Evolutionary conservation across 495 filamentous ascomycete species (phyloP), one percentile per base, ranked within the genome.

Genomic region (Penicillium lagena): DNA sequence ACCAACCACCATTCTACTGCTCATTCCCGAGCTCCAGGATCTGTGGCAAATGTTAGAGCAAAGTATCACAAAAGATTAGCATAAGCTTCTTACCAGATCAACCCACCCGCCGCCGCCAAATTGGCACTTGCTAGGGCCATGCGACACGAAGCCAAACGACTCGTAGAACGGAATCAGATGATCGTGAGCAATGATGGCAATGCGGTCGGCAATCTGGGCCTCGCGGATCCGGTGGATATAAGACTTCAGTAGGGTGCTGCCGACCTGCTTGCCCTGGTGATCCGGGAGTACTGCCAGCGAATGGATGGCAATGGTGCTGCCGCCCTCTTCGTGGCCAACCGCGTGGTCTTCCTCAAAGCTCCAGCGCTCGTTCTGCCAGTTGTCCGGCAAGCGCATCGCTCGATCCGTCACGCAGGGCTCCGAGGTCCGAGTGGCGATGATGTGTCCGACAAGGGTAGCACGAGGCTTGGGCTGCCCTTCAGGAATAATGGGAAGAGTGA

Each of bases 61-160:
- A 22, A 0, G 22, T 22, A 22, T 6, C n/a, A 4, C 2, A 22
- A 34, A 13, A 33, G 29, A 30, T 7, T 15, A 4, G n/a, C 33
- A 17, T 3, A 34, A 4, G 32, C 1, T 7, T 56, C 67, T 45
- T 50, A 72, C 71, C 63, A 75, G 34, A 63, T 94, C 80, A 51
- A 76, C 69, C 89, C 90, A 96, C 17, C 80, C 84, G 42, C 87
- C 88, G 15, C 89, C 89, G 9, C 82, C 86, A 65, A 87, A 89
- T 41, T 68, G 66, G 39, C 70, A 75, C 40, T 69, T 60, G 60
- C 89, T 94, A 42, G 66, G 58, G 0, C 89, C 90, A n/a, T 62
- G 54, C 45, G 81, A 76, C 51, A 64, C 65, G 54, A 91, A 97
- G 1, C 87, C 87, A 35, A 89, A 78, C 8, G 71, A 72, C 57